Base-by-base conservation (phyloP, 768 basidiomycete species). In the Termitomyces bulborhizus region DNA sequence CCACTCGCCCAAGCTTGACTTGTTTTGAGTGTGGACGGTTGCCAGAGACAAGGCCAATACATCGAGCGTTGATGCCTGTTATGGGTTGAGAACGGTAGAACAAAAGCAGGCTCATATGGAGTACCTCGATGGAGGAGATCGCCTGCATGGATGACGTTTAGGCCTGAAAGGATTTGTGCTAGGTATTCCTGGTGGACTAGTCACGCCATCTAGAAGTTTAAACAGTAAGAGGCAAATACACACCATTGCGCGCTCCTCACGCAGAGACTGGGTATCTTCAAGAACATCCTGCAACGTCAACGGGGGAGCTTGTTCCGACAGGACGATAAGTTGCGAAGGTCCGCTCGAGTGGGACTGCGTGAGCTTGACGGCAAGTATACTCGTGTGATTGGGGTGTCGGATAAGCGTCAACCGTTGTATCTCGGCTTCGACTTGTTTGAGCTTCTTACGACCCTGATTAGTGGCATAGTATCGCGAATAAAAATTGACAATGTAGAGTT, bases 231-330 rank as follows among this genome's bases (percentile, higher is more conserved):
- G 51, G 60, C 31, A 12, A 46, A 51, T 16, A 65, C 81, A 51
- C 60, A 91, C 89, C 40, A 78, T 76, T 16, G 85, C 86, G 26
- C 87, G 76, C 37, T 85, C 84, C 65, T 89, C 83, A 46, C 83
- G 79, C n/a, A 94, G 69, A n/a, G 73, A 76, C 32, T 88, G 84
- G 50, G 82, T 85, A 61, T 90, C 86, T 57, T 86, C 82, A n/a
- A 94, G 71, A 5, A 93, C 79, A 56, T 91, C 88, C 42, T 82
- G 75, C 29, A 93, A 66, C 0, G 82, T 85, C 55, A 88, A 69
- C 0, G 82, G 68, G 0, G 89, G 88, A 0, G 77, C 73, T 63
- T 87, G 81, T 62, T 93, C 91, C n/a, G 77, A 81, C 24, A 93
- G 74, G 5, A 94, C 77, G 31, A 79, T 70, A 54, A 94, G 65